Base-by-base conservation (phyloP, 2,329 filamentous ascomycete species). In the Phialemonium atrogriseum region DNA sequence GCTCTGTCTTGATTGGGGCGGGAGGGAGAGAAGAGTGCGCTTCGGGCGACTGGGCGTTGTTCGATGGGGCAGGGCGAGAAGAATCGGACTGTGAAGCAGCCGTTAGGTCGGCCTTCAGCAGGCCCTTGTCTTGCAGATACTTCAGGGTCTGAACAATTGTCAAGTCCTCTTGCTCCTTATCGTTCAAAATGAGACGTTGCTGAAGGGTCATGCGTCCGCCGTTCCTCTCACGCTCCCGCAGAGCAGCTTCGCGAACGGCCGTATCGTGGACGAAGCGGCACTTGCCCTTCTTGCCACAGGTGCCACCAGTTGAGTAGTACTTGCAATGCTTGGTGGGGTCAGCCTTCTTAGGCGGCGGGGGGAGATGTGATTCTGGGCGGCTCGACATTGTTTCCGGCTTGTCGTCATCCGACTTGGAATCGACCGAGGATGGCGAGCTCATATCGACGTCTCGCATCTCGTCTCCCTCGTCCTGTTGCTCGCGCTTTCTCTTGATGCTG, bases 271-370 rank as follows among this genome's bases (percentile, higher is more conserved):
- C 73, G 58, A 81, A 81, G 58, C 77, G 77, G 63, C 77, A 81
- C 74, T 80, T 80, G 73, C 74, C 73, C 69, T 79, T 79, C 67
- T 81, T 81, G 32, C 76, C 77, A 56, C 77, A 81, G 36, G 66
- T 77, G 38, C 77, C 77, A 43, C 77, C 77, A 32, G 76, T 80
- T 23, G 76, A 77, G 51, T 72, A 81, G 54, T 81, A 81, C 57
- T 81, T 81, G 70, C 77, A 81, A 48, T 80, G 76, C 41, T 71
- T 74, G 30, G 71, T 67, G 24, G 77, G 66, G 46, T 80, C 75
- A 30, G 75, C 74, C 49, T 70, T 66, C 53, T 70, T 64, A 39
- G 68, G 53, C 42, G 69, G 57, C 42, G 69, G 58, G 34, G 69
- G 52, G 9, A 52, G 45, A 30, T 44, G 47, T 32, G 43, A 44